A percentile compares a stretch with the other conserved stretches of the same genome.
Evolutionary conservation across 129 eudicot species (phyloP).

Genomic region (Calendula officinalis): DNA sequence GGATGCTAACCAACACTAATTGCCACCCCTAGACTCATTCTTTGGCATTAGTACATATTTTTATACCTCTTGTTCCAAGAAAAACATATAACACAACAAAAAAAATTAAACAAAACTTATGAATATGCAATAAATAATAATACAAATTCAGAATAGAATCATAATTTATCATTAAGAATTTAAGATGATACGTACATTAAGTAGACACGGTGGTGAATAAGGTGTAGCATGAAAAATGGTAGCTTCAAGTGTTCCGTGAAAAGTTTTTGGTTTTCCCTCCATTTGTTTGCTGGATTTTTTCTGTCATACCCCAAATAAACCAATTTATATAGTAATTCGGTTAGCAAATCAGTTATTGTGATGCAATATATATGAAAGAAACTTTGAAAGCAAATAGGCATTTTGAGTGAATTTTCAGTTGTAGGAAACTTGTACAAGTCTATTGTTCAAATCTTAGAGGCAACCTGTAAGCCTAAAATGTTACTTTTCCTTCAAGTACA

Average conservation of each 20-base stretch:
- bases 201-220: constrained; percentile 49
- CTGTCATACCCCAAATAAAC: neutral
- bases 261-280: constrained; percentile 50
- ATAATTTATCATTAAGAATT: constrained; percentile 4
- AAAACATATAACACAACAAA: neutral
- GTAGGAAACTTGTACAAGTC: constrained; percentile 41
- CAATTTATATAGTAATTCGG: constrained; percentile 21
- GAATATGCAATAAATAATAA: neutral
- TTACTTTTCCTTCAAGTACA: constrained; percentile 60
- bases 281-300: constrained; percentile 22
- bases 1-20: no score
- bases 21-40: no score
- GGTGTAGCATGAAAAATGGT: constrained; percentile 83
- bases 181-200: constrained; percentile 48
- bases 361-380: constrained; percentile 33
- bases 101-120: neutral
- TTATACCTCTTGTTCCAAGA: neutral
- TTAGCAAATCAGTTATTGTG: constrained; percentile 20
- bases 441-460: constrained; percentile 53
- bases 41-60: no score
- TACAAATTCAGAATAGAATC: neutral
- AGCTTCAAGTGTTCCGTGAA: constrained; percentile 94
- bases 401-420: constrained; percentile 33
- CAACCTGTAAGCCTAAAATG: constrained; percentile 31
- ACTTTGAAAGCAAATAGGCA: constrained; percentile 33